Evolutionary conservation across 1,284 basidiomycete genomes (phyloP).

Genomic region (Ganoderma meredithae): DNA sequence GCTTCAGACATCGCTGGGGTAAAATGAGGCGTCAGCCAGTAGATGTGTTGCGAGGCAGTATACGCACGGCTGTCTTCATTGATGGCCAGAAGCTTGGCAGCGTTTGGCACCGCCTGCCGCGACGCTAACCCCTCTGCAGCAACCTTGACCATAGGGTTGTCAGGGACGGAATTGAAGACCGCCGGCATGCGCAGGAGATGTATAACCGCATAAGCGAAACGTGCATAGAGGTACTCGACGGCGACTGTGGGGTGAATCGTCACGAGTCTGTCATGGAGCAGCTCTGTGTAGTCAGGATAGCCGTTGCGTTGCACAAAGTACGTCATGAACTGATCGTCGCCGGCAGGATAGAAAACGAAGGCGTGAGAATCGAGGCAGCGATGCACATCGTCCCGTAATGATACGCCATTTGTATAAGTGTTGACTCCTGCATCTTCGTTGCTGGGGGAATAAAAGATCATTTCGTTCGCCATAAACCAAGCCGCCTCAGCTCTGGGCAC

Average conservation of each 20-base stretch:
- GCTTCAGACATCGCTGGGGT: neutral
- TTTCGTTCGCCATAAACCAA: neutral
- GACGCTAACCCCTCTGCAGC: neutral
- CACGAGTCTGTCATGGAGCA: neutral
- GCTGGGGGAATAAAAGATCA: neutral
- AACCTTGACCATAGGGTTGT: neutral
- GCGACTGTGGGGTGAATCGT: neutral
- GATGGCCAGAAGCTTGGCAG: neutral
- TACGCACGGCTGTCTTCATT: neutral
- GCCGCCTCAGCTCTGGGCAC: neutral
- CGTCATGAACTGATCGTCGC: neutral
- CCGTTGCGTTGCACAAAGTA: neutral
- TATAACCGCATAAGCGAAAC: neutral
- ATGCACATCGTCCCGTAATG: neutral
- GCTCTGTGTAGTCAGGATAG: neutral
- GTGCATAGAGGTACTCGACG: constrained; percentile 3
- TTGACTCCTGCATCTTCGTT: neutral
- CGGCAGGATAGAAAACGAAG: constrained; percentile 5
- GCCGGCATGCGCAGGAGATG: neutral
- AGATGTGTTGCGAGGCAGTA: neutral
- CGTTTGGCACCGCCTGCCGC: neutral
- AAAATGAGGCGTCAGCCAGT: neutral
- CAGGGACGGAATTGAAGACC: neutral
- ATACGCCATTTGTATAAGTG: neutral
- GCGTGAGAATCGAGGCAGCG: neutral